Evolutionary conservation across 176 grass and related monocot genomes (phyloP).

Genomic region (Chloris gayana): DNA sequence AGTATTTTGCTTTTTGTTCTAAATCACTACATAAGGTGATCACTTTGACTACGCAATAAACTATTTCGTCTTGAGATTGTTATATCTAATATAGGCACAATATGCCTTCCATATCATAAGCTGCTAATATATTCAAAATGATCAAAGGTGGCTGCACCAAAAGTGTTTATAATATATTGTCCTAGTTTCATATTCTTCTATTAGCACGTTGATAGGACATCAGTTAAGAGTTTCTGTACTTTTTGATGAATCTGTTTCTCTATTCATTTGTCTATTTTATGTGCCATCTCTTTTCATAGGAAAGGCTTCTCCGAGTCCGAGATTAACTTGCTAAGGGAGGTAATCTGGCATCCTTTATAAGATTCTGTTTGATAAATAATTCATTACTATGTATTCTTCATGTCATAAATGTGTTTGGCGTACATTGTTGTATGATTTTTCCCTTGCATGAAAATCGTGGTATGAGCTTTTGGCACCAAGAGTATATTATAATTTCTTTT

Average conservation of each 20-base stretch:
- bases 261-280: constrained; percentile 40
- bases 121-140: not conserved
- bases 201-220: not conserved
- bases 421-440: constrained; percentile 20
- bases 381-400: not conserved
- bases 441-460: not conserved
- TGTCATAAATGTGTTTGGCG: not conserved
- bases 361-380: constrained; percentile 15
- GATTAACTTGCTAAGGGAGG: constrained; percentile 87
- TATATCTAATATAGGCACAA: not conserved
- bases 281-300: constrained; percentile 50
- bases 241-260: constrained; percentile 10
- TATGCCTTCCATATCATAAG: not conserved
- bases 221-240: constrained; percentile 11
- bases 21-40: too few relatives aligned
- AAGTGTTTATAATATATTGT: not conserved
- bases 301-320: constrained; percentile 86
- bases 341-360: constrained; percentile 33
- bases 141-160: not conserved
- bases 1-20: not conserved
- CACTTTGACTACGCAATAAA: not conserved
- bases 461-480: constrained; percentile 3
- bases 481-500: not conserved
- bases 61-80: not conserved
- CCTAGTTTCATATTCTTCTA: not conserved